Conservation (phyloP, 352 stramenopile genomes). For the Phytopythium chamaehyphon region DNA sequence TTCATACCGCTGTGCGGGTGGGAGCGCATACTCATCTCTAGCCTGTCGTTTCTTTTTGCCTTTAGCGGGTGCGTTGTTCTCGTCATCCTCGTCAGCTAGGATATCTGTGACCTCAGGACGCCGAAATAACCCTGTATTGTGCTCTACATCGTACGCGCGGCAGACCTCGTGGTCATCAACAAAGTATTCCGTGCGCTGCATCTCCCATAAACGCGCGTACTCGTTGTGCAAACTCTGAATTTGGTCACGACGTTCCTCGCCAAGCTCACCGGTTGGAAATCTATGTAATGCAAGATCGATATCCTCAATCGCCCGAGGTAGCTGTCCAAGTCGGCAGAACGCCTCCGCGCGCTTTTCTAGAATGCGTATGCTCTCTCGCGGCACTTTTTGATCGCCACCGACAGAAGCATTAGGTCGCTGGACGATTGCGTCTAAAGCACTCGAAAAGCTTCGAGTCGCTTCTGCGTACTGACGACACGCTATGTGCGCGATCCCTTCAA, state of each 20-base stretch:
- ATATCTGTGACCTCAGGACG: conserved; percentile 39
- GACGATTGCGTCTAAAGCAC: conserved; percentile 19
- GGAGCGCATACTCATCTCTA: conserved; percentile 4
- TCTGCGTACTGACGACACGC: conserved; percentile 19
- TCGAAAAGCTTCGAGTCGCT: conserved; percentile 40
- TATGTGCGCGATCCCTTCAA: conserved; percentile 39
- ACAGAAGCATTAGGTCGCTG: conserved; percentile 4
- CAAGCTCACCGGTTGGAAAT: conserved; percentile 14
- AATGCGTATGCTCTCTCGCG: conserved; percentile 25
- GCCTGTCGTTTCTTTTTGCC: conserved; percentile 17
- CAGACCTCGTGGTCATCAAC: conserved; percentile 46
- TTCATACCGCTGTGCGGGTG: conserved; percentile 35
- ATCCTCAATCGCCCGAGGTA: conserved; percentile 39
- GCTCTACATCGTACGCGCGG: conserved; percentile 44
- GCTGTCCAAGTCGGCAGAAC: conserved; percentile 37
- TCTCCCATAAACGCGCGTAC: conserved; percentile 28
- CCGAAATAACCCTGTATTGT: conserved; percentile 29
- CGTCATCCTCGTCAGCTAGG: conserved; percentile 15
- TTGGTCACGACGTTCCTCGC: conserved; percentile 7
- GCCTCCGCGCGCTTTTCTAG: conserved; percentile 43
- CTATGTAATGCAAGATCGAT: conserved; percentile 28
- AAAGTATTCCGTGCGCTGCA: conserved; percentile 39
- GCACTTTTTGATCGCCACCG: conserved; percentile 7
- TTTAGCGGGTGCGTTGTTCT: neutral
- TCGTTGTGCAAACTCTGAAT: conserved; percentile 13